Evolutionary conservation across 2,329 filamentous ascomycete genomes (phyloP).

Genomic region (Hypoxylon sp.): DNA sequence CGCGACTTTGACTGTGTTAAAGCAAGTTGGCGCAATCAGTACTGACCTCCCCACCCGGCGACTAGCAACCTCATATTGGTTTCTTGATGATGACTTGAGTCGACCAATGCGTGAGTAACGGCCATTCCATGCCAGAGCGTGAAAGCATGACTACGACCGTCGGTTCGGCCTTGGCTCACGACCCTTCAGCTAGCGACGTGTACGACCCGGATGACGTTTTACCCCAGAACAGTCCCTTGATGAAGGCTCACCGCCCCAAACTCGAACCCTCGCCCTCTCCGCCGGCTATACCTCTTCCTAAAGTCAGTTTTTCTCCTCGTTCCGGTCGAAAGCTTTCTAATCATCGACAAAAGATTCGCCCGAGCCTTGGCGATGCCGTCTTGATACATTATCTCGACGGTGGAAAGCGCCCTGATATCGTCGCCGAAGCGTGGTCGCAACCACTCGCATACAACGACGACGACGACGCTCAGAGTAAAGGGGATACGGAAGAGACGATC

Average conservation of each 20-base stretch:
- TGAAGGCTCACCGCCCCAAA: conserved; percentile 61
- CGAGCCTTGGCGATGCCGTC: conserved; percentile 75
- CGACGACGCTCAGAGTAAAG: conserved; percentile 59
- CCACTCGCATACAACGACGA: conserved; percentile 65
- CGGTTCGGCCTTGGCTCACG: conserved; percentile 52
- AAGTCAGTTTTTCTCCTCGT: conserved; percentile 61
- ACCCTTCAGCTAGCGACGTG: conserved; percentile 55
- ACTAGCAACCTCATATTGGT: conserved; percentile 36
- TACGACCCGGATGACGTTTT: conserved; percentile 67
- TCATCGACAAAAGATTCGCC: conserved; percentile 67
- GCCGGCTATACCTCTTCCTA: conserved; percentile 61
- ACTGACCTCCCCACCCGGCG: conserved; percentile 19
- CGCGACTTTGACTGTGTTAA: conserved; percentile 35
- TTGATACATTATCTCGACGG: conserved; percentile 75
- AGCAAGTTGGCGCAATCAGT: conserved; percentile 43
- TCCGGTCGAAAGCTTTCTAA: conserved; percentile 64
- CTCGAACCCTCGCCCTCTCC: conserved; percentile 68
- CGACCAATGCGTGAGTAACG: conserved; percentile 55
- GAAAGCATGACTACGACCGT: conserved; percentile 56
- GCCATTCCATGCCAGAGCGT: conserved; percentile 49
- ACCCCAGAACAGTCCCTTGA: conserved; percentile 59
- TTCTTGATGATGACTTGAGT: conserved; percentile 51
- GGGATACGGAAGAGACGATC: conserved; percentile 50
- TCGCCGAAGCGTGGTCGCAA: conserved; percentile 67
- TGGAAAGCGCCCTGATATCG: conserved; percentile 76